phyloP scores from a whole-genome alignment of 1,139 yeast species.

The Petasospora fabianii region DNA sequence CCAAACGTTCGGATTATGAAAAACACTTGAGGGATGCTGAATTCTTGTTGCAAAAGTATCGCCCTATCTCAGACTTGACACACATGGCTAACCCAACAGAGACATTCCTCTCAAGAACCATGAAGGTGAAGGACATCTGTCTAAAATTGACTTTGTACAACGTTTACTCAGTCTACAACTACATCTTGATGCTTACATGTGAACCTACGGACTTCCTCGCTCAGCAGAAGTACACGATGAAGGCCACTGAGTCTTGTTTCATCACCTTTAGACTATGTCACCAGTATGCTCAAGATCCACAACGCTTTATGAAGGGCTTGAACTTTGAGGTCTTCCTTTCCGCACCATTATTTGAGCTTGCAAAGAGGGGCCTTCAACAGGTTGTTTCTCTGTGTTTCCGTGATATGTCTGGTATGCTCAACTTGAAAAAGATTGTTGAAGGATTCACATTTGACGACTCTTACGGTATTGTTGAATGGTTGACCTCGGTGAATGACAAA shows the following conservation, averaged over 20 bases:
- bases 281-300: slow-evolving; percentile 23
- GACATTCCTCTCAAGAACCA: slow-evolving; percentile 15
- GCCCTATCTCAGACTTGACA: slow-evolving; percentile 16
- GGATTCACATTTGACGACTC: slow-evolving; percentile 26
- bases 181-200: slow-evolving; percentile 28
- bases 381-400: slow-evolving; percentile 23
- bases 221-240: slow-evolving; percentile 20
- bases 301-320: slow-evolving; percentile 14
- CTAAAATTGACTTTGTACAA: slow-evolving; percentile 22
- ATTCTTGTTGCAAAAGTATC: slow-evolving; percentile 25
- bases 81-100: slow-evolving; percentile 12
- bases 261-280: slow-evolving; percentile 25
- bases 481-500: slow-evolving; percentile 18
- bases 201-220: slow-evolving; percentile 20
- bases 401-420: slow-evolving; percentile 20
- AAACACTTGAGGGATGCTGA: slow-evolving; percentile 30
- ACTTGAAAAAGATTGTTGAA: slow-evolving; percentile 20
- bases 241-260: slow-evolving; percentile 27
- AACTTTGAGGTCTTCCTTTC: slow-evolving; percentile 26
- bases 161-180: slow-evolving; percentile 24
- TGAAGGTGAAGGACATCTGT: slow-evolving; percentile 25
- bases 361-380: slow-evolving; percentile 21
- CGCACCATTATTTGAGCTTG: slow-evolving; percentile 22
- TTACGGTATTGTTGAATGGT: slow-evolving; percentile 23
- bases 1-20: slow-evolving; percentile 33